Percentiles rank a stretch among this genome's conserved stretches.
Conservation (phyloP, 2,329 filamentous ascomycete genomes). For the Phialophora macrospora region DNA sequence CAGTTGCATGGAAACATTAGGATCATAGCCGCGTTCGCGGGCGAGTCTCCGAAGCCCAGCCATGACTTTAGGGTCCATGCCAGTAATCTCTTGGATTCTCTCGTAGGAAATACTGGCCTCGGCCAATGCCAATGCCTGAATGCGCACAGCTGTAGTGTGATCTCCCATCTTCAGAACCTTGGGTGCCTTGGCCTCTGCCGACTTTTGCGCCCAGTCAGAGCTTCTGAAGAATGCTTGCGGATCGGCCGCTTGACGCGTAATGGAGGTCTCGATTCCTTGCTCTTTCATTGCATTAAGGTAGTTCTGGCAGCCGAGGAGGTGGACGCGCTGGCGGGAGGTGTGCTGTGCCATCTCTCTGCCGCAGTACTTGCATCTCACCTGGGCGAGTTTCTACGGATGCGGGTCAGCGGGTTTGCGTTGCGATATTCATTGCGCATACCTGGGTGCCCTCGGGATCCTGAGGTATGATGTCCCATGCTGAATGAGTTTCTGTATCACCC, state of each 20-base stretch:
- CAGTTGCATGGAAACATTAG: slow-evolving; percentile 38
- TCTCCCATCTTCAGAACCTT: slow-evolving; percentile 40
- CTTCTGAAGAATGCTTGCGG: slow-evolving; percentile 38
- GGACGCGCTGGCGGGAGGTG: slow-evolving; percentile 40
- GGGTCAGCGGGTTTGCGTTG: slow-evolving; percentile 10
- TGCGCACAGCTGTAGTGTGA: slow-evolving; percentile 37
- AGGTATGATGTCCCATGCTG: slow-evolving; percentile 41
- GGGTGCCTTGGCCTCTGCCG: slow-evolving; percentile 35
- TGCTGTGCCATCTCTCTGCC: slow-evolving; percentile 40
- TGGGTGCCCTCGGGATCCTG: slow-evolving; percentile 38
- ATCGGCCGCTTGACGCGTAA: slow-evolving; percentile 40
- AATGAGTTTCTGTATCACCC: slow-evolving; percentile 40
- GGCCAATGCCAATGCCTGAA: slow-evolving; percentile 39
- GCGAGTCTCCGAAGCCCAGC: slow-evolving; percentile 37
- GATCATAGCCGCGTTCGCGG: slow-evolving; percentile 40
- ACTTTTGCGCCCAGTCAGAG: slow-evolving; percentile 32
- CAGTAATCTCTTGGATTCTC: slow-evolving; percentile 40
- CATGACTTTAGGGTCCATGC: slow-evolving; percentile 40
- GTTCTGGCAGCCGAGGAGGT: slow-evolving; percentile 38
- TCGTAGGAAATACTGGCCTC: slow-evolving; percentile 39
- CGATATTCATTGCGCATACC: slow-evolving; percentile 23
- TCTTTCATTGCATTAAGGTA: slow-evolving; percentile 41
- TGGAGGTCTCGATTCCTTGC: slow-evolving; percentile 38
- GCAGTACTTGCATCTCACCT: slow-evolving; percentile 42
- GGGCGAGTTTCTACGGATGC: slow-evolving; percentile 37